These are phyloP conservation scores for Microcyclospora pomicola DNA, from an alignment of 2,329 filamentous ascomycete species.

Conservation along the genomic window DNA sequence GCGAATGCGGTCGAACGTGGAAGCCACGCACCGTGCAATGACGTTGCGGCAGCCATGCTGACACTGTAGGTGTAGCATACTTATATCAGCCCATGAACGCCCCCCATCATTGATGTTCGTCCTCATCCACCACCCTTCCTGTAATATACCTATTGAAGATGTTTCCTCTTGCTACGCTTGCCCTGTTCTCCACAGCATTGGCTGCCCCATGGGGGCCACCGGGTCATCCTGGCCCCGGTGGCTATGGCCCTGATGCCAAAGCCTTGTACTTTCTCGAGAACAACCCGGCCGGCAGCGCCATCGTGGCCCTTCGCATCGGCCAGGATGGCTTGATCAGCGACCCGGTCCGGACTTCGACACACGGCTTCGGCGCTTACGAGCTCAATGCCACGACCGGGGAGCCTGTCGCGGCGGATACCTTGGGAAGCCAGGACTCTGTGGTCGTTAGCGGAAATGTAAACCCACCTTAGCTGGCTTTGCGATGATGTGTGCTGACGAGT, in stretches of 20 bases:
- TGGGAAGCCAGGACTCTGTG: conserved; percentile 3
- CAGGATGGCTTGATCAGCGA: conserved; percentile 2
- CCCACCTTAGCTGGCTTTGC: neutral
- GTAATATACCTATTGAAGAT: too few species aligned
- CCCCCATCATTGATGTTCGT: too few species aligned
- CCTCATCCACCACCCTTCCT: too few species aligned
- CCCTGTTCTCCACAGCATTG: too few species aligned
- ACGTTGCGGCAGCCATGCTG: too few species aligned
- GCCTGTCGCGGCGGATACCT: conserved; percentile 1
- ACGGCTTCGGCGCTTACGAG: conserved; percentile 1
- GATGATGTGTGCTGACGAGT: neutral
- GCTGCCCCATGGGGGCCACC: too few species aligned
- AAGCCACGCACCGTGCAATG: too few species aligned
- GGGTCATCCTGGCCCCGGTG: too few species aligned
- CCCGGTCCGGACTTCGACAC: conserved; percentile 3
- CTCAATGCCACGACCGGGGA: conserved; percentile 1
- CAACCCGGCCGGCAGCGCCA: conserved; percentile 2
- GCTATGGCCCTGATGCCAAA: neutral
- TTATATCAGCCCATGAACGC: too few species aligned
- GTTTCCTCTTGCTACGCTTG: too few species aligned
- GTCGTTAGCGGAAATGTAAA: conserved; percentile 3
- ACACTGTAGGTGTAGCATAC: too few species aligned
- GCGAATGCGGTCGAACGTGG: too few species aligned
- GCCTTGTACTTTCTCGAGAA: conserved; percentile 5
- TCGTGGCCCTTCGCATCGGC: conserved; percentile 2